Base-by-base conservation (phyloP, 169 alveolate genomes). In the Amoebophrya sp. region DNA sequence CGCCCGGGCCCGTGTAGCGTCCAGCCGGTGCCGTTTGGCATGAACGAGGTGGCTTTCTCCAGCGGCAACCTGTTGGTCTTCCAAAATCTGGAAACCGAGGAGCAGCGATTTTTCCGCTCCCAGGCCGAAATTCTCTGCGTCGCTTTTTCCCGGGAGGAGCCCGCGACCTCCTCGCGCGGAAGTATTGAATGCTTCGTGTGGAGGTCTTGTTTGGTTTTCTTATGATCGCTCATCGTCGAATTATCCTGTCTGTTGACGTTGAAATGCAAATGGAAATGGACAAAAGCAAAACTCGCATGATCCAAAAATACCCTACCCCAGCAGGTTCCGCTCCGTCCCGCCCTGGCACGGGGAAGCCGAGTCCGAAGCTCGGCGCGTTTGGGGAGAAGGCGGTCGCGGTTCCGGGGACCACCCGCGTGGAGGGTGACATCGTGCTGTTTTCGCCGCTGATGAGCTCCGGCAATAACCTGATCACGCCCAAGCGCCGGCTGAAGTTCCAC, bases 381-480 rank as follows among this genome's bases (percentile, higher is more conserved):
- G 83, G 83, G 29, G 83, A 66, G 83, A 66, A 66, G 32, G 83
- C 39, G 32, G 83, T 66, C 0, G 83, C 66, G 18, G 18, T 18
- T 47, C 29, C n/a, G n/a, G 10, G 35, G 35, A 12, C 12, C 35
- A 12, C 18, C 83, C 83, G 10, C 32, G 83, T n/a, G n/a, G 35
- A 25, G 38, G 83, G 83, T n/a, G 83, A 66, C 83, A 66, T 66
- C 83, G 83, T 66, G 7, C 83, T 66, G 83, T 66, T 66, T 25
- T 0, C 1, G 32, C 39, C 83, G 38, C n/a, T n/a, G n/a, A n/a
- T n/a, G n/a, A 25, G 2, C 1, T 3, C 35, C 83, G 83, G 35
- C 66, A 7, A 47, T 7, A 47, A 47, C 29, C 32, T 25, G 38
- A 66, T 2, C 35, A 2, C 7, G 10, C 83, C 83, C 29, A 66